Percentiles rank a stretch among this genome's conserved stretches.
Evolutionary conservation across 108 stramenopile species (phyloP).

Genomic region (Fragilaria crotonensis): DNA sequence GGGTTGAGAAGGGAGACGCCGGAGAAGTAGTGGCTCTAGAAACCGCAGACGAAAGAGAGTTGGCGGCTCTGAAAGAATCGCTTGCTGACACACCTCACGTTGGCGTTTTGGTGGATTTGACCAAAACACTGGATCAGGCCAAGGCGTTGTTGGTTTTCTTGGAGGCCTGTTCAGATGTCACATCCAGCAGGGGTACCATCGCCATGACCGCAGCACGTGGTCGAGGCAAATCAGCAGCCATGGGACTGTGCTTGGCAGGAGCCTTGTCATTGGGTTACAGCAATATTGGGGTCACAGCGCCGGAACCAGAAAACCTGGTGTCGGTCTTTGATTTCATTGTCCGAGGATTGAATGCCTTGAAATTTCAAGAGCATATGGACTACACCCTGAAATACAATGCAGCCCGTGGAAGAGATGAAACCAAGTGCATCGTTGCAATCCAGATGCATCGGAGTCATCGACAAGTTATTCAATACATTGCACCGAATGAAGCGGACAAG

Average conservation of each 20-base stretch:
- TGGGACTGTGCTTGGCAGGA: constrained; percentile 95
- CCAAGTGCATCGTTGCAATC: constrained; percentile 83
- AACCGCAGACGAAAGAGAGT: constrained; percentile 62
- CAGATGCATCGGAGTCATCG: constrained; percentile 83
- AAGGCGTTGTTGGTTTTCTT: constrained; percentile 87
- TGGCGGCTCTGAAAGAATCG: constrained; percentile 80
- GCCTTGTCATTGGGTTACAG: constrained; percentile 94
- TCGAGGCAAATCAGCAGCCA: constrained; percentile 97
- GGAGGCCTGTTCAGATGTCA: constrained; percentile 87
- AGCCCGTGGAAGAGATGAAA: constrained; percentile 66
- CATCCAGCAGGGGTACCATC: constrained; percentile 42
- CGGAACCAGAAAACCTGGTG: constrained; percentile 96
- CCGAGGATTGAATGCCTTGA: constrained; percentile 88
- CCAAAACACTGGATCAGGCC: constrained; percentile 96
- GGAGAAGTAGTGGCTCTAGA: constrained; percentile 44
- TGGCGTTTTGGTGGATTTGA: constrained; percentile 84
- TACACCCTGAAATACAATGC: constrained; percentile 81
- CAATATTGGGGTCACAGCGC: constrained; percentile 91
- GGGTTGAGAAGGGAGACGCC: constrained; percentile 39
- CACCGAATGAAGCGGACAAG: constrained; percentile 78
- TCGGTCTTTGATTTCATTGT: constrained; percentile 95
- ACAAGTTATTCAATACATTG: constrained; percentile 90
- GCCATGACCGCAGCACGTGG: constrained; percentile 90
- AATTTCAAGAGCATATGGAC: constrained; percentile 97
- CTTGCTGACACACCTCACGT: constrained; percentile 90